phyloP scores from a whole-genome alignment of 495 filamentous ascomycete species.

The Daldinia decipiens region DNA sequence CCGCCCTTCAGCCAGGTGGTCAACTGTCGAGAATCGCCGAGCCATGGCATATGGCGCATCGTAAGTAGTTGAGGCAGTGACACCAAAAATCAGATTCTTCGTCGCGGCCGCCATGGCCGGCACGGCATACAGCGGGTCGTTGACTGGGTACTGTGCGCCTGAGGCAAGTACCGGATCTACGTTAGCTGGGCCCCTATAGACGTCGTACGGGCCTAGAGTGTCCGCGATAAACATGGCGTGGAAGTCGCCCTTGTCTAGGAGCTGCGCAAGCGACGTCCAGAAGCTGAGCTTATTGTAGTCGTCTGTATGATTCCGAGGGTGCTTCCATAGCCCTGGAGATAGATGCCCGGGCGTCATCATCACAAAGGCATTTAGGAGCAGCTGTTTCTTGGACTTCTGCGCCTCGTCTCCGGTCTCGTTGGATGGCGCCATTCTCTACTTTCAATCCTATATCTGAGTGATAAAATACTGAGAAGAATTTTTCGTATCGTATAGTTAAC shows the following conservation, averaged over 20 bases:
- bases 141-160: constrained; percentile 69
- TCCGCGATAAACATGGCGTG: constrained; percentile 67
- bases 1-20: constrained; percentile 69
- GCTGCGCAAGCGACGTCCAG: constrained; percentile 53
- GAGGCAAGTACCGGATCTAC: constrained; percentile 63
- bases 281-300: constrained; percentile 62
- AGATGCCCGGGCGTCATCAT: constrained; percentile 62
- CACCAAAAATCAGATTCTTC: constrained; percentile 64
- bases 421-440: constrained; percentile 33
- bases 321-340: constrained; percentile 63
- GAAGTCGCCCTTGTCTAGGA: constrained; percentile 58
- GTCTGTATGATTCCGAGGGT: constrained; percentile 63
- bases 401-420: constrained; percentile 12
- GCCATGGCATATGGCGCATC: constrained; percentile 71
- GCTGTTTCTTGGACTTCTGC: constrained; percentile 53
- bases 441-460: background rate
- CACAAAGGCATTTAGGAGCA: constrained; percentile 70
- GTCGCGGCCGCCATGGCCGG: constrained; percentile 56
- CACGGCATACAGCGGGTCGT: constrained; percentile 54
- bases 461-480: background rate
- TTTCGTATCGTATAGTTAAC: background rate
- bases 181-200: constrained; percentile 67
- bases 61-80: constrained; percentile 69
- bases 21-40: constrained; percentile 65
- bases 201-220: constrained; percentile 61